Evolutionary conservation across 106 monocot species (phyloP).

Genomic region (Dendrobium chrysotoxum): DNA sequence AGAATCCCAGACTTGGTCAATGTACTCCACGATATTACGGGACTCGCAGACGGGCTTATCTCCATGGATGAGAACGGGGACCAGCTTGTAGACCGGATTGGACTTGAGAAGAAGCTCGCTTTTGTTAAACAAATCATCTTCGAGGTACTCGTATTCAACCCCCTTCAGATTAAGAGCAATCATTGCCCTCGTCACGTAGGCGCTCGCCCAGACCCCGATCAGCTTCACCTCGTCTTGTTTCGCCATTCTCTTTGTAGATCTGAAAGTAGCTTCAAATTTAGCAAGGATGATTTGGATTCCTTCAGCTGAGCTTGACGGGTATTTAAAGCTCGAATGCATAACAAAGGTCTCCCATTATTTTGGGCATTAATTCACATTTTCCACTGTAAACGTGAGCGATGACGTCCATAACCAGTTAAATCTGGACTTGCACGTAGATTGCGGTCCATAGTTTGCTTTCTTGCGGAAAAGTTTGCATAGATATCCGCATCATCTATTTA

Average conservation of each 20-base stretch:
- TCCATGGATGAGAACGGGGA: slow-evolving; percentile 27
- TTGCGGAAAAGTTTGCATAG: too few species aligned
- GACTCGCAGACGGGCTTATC: slow-evolving; percentile 27
- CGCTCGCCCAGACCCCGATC: slow-evolving; percentile 17
- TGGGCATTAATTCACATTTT: too few species aligned
- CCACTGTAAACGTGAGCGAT: too few species aligned
- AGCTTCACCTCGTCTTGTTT: slow-evolving; percentile 14
- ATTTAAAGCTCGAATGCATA: too few species aligned
- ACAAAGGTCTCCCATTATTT: too few species aligned
- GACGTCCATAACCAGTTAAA: too few species aligned
- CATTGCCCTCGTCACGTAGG: slow-evolving; percentile 14
- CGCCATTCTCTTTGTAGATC: not conserved
- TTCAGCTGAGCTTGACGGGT: too few species aligned
- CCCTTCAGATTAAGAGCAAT: slow-evolving; percentile 18
- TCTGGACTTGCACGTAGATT: too few species aligned
- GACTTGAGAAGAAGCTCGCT: slow-evolving; percentile 27
- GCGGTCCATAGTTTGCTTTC: too few species aligned
- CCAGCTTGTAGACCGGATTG: slow-evolving; percentile 27
- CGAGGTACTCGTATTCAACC: slow-evolving; percentile 18
- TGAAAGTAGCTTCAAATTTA: too few species aligned
- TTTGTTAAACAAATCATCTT: slow-evolving; percentile 9
- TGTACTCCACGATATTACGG: slow-evolving; percentile 18
- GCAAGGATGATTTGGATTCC: too few species aligned
- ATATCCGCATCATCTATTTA: too few species aligned
- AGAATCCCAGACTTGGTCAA: slow-evolving; percentile 16